Evolutionary conservation across 108 stramenopile genomes (phyloP), one percentile per base, ranked within the genome.

Genomic region (Cyclostephanos invisitatus): DNA sequence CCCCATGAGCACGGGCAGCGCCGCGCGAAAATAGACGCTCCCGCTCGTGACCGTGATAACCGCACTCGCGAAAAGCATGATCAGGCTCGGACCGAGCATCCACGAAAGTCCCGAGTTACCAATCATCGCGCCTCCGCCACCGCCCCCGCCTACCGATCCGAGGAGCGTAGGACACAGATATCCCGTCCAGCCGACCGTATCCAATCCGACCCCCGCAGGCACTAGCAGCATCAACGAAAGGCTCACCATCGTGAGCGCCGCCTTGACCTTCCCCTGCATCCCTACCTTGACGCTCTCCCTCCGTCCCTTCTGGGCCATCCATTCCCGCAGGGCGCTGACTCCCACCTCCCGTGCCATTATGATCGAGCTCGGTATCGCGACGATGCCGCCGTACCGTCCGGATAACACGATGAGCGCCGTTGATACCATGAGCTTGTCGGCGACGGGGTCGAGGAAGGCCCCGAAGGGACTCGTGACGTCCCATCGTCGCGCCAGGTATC

Each of bases 361-460:
- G 68, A 97, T 84, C 11, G 87, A 65, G 1, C 92, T 64, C 12
- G 95, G 95, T 53, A 96, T 67, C 0, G 93, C 86, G 58, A 94
- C 82, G 14, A 70, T 70, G 17, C 78, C 70, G 0, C 90, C 91
- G 48, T 91, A 90, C 17, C 89, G 78, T 36, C 92, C 94, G 21
- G 94, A 63, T 18, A 97, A 69, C 6, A 96, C 71, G 57, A 97
- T 91, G 14, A 97, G 56, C 6, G 94, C 88, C 47, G 95, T 96
- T 15, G 87, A 81, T 3, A 98, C 98, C 94, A 97, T 94, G 20
- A 98, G 82, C 80, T 98, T 98, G 75, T 98, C 98, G 0, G 97
- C 97, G 9, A 98, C 98, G 21, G 98, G 98, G 80, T 98, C 98
- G 58, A 98, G 73, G 80, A 98, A 98, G 18, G 97, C 96, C 7